A percentile compares a stretch with the other conserved stretches of the same genome.
These are phyloP conservation scores for Claviceps pazoutovae DNA, from an alignment of 2,329 filamentous ascomycete genomes.

Conservation along the genomic window DNA sequence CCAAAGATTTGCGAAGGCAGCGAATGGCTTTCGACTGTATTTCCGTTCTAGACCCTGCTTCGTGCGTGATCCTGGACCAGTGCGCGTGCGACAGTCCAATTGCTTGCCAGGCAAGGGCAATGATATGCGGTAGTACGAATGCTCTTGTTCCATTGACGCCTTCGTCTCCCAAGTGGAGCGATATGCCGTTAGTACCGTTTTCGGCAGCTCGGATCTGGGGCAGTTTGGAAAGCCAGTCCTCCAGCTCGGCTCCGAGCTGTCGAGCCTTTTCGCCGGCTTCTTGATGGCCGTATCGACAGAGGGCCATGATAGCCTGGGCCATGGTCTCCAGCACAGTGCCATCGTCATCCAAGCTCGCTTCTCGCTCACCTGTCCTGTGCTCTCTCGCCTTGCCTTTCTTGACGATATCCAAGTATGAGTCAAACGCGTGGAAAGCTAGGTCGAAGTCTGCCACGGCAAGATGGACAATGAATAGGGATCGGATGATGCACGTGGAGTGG, in stretches of 20 bases:
- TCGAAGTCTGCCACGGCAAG: constrained; percentile 82
- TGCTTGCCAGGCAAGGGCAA: constrained; percentile 66
- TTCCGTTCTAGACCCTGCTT: constrained; percentile 55
- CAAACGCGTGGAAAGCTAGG: constrained; percentile 76
- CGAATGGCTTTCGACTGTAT: constrained; percentile 67
- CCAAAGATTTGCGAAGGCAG: constrained; percentile 59
- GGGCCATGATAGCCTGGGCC: constrained; percentile 61
- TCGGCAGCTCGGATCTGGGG: constrained; percentile 19
- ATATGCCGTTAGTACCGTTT: constrained; percentile 14
- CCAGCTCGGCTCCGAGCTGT: constrained; percentile 54
- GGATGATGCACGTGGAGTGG: constrained; percentile 79
- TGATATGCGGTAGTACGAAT: constrained; percentile 40
- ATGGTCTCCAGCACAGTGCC: constrained; percentile 64
- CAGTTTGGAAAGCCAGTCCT: constrained; percentile 58
- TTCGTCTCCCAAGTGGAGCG: constrained; percentile 16
- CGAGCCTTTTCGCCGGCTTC: constrained; percentile 68
- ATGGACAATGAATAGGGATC: constrained; percentile 79
- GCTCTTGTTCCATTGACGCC: constrained; percentile 22
- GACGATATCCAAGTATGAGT: constrained; percentile 83
- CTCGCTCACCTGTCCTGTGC: constrained; percentile 59
- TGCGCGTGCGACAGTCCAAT: constrained; percentile 77
- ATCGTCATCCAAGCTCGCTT: constrained; percentile 65
- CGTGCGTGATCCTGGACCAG: constrained; percentile 72
- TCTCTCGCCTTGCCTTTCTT: constrained; percentile 72
- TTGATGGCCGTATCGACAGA: constrained; percentile 68